Percentiles rank a stretch among this genome's conserved stretches.
Evolutionary conservation across 2,329 filamentous ascomycete genomes (phyloP).

Genomic region (Diaporthe eres): DNA sequence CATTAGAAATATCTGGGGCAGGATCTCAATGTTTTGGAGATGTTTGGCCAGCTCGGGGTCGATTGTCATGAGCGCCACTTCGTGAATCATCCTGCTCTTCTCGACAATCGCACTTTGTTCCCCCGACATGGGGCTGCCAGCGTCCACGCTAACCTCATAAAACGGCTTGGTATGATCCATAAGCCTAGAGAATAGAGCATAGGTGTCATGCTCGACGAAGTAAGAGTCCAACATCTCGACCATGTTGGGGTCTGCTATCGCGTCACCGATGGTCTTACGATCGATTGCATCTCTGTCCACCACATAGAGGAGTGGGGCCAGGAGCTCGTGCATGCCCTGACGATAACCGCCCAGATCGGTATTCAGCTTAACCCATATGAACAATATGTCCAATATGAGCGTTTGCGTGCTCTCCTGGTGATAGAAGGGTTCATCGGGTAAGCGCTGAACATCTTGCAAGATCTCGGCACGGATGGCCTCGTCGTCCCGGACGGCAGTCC

Average conservation of each 20-base stretch:
- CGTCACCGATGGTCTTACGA: slow-evolving; percentile 51
- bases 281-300: slow-evolving; percentile 86
- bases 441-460: slow-evolving; percentile 91
- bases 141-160: slow-evolving; percentile 76
- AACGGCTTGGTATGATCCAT: slow-evolving; percentile 92
- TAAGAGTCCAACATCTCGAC: slow-evolving; percentile 76
- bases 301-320: slow-evolving; percentile 90
- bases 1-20: slow-evolving; percentile 98
- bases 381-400: slow-evolving; percentile 89
- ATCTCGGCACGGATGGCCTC: slow-evolving; percentile 90
- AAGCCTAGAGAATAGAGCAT: slow-evolving; percentile 84
- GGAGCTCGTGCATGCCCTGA: slow-evolving; percentile 98
- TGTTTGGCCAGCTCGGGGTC: slow-evolving; percentile 89
- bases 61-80: slow-evolving; percentile 80
- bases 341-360: slow-evolving; percentile 88
- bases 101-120: slow-evolving; percentile 79
- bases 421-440: slow-evolving; percentile 94
- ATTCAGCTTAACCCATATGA: slow-evolving; percentile 95
- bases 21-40: slow-evolving; percentile 84
- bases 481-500: slow-evolving; percentile 88
- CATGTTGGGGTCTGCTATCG: slow-evolving; percentile 66
- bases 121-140: slow-evolving; percentile 51
- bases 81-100: slow-evolving; percentile 88
- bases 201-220: slow-evolving; percentile 92
- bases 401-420: slow-evolving; percentile 83